These are phyloP conservation scores for Boletellus ananiceps DNA, from an alignment of 768 basidiomycete species.

Conservation along the genomic window DNA sequence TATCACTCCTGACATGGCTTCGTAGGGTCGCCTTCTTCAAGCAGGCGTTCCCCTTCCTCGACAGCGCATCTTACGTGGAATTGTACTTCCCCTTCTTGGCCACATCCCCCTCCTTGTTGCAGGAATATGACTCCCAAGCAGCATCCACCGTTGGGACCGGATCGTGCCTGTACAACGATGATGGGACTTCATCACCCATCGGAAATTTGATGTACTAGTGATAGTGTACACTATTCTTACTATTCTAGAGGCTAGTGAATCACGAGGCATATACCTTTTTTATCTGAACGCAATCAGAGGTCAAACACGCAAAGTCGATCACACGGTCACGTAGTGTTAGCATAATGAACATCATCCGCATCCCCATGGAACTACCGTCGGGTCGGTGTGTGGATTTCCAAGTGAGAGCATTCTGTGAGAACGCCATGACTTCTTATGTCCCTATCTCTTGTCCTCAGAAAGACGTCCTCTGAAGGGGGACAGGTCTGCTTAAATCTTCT, in stretches of 20 bases:
- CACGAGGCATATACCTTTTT: not conserved
- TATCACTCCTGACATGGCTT: not conserved
- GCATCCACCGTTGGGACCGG: constrained; percentile 23
- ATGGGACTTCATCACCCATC: constrained; percentile 23
- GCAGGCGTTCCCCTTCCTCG: constrained; percentile 34
- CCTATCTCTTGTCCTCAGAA: no score
- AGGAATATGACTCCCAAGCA: constrained; percentile 16
- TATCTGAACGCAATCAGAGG: no score
- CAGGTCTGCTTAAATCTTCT: no score
- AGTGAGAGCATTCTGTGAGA: no score
- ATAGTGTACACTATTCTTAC: not conserved
- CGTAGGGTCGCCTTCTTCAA: constrained; percentile 31
- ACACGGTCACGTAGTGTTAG: no score
- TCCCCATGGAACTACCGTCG: no score
- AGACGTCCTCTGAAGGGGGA: no score
- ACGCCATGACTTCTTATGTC: no score
- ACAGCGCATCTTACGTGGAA: constrained; percentile 25
- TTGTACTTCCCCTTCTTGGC: constrained; percentile 38
- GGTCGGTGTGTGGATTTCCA: no score
- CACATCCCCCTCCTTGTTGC: constrained; percentile 25
- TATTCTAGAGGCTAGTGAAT: not conserved
- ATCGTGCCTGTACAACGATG: constrained; percentile 31
- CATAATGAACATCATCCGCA: no score
- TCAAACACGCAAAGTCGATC: no score
- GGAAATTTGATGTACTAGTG: constrained; percentile 22